Evolutionary conservation across 2,329 filamentous ascomycete species (phyloP), one percentile per base, ranked within the genome.

Genomic region (Colletotrichum truncatum): DNA sequence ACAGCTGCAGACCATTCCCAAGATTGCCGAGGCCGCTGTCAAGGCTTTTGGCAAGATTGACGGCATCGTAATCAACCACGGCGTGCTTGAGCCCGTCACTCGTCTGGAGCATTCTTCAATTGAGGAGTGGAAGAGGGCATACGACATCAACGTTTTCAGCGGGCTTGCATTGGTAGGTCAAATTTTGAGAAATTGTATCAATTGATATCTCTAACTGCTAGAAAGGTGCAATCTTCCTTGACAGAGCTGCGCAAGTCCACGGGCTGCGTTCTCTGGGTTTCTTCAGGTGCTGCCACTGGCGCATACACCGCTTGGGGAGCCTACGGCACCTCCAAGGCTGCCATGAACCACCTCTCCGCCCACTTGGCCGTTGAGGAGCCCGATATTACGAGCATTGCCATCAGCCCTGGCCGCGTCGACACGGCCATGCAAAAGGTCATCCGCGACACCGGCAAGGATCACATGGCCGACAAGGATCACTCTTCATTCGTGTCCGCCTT

Each of bases 381-480:
- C 1, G 84, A 89, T 12, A 88, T 97, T 45, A 92, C 87, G 0
- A 89, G 88, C 11, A 79, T 97, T 1, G 84, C 92, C 0, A 81
- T 98, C 32, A 84, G 90, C 4, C 94, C 94, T 0, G 94, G 94
- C 3, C 88, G 92, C 46, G 91, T 97, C 7, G 92, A 97, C 73
- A 98, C 94, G 0, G 91, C 91, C 54, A 98, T 98, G 94, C 94
- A 97, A 76, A 85, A 85, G n/a, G 86, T 91, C 62, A 87, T 99
- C 62, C 84, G 96, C 53, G 89, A 94, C 48, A 75, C 79, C 4
- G 86, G 84, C 43, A 76, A 78, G 36, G 73, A 75, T 2, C 77
- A 76, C 57, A 89, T 89, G 87, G 73, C 82, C 52, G 75, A 81
- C 57, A 74, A 79, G 6, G 86, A 89, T 63, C 91, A 96, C 76